Evolutionary conservation across 257 asterid genomes (phyloP).

Genomic region (Forsythia suspensa): DNA sequence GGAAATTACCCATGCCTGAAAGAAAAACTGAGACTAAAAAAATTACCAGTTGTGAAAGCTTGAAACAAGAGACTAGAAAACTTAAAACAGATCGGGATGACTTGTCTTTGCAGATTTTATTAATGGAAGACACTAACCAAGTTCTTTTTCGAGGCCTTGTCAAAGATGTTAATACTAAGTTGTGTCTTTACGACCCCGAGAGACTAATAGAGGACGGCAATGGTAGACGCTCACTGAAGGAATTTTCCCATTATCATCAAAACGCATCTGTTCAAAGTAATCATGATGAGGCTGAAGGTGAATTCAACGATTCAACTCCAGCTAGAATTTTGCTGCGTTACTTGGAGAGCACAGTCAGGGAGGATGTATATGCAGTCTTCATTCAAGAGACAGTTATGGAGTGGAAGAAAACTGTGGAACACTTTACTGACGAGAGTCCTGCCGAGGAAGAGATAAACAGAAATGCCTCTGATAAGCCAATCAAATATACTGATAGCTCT

Average conservation of each 20-base stretch:
- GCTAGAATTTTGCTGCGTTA: conserved; percentile 2
- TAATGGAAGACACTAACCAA: conserved; percentile 46
- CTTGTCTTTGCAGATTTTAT: conserved; percentile 31
- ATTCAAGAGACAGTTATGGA: conserved; percentile 25
- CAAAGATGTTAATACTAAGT: conserved; percentile 19
- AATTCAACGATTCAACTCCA: conserved; percentile 8
- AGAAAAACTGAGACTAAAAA: not conserved
- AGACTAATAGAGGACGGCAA: not conserved
- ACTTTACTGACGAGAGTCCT: not conserved
- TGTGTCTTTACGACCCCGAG: conserved; percentile 1
- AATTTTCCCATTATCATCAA: not conserved
- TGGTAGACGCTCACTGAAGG: not conserved
- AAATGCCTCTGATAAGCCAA: conserved; percentile 1
- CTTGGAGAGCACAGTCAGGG: conserved; percentile 33
- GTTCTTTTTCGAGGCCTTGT: conserved; percentile 37
- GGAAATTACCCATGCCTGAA: conserved; percentile 9
- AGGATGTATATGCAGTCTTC: conserved; percentile 28
- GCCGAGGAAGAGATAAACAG: not conserved
- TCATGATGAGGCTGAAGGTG: not conserved
- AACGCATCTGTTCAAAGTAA: not conserved
- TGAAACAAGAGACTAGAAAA: conserved; percentile 23
- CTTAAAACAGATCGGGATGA: conserved; percentile 37
- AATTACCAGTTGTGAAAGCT: conserved; percentile 10
- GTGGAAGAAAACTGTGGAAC: conserved; percentile 17
- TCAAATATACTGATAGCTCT: not conserved